Percentiles rank a stretch among this genome's conserved stretches.
Evolutionary conservation across 169 alveolate species (phyloP).

Genomic region (Theileria equi): DNA sequence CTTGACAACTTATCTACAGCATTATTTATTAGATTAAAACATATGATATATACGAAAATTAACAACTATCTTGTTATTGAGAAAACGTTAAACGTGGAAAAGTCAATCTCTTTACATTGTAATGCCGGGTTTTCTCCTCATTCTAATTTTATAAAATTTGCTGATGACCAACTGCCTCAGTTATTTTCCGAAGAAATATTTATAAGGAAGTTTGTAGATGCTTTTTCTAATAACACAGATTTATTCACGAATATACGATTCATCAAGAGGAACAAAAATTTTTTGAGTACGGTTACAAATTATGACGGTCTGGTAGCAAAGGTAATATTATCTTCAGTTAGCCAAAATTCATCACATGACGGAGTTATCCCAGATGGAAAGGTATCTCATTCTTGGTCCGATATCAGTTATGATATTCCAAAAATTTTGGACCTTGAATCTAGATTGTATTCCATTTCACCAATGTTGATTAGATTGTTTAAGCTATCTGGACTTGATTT

Average conservation of each 20-base stretch:
- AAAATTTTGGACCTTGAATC: constrained; percentile 9
- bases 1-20: constrained; percentile 35
- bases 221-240: neutral
- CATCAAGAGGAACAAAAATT: neutral
- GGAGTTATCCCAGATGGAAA: neutral
- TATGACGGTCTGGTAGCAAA: constrained; percentile 32
- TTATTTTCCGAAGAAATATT: constrained; percentile 44
- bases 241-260: neutral
- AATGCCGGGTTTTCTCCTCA: constrained; percentile 40
- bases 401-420: constrained; percentile 18
- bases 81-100: neutral
- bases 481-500: constrained; percentile 24
- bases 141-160: neutral
- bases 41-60: constrained; percentile 21
- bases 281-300: neutral
- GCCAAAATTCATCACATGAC: neutral
- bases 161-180: constrained; percentile 23
- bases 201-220: constrained; percentile 6
- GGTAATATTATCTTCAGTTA: constrained; percentile 11
- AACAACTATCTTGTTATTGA: constrained; percentile 10
- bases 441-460: constrained; percentile 16
- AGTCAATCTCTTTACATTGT: constrained; percentile 39
- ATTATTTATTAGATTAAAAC: constrained; percentile 41
- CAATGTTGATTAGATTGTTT: constrained; percentile 10
- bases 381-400: constrained; percentile 36